Percentiles rank a stretch among this genome's conserved stretches.
phyloP scores from a whole-genome alignment of 139 green algal genomes.

The Tetraselmis chui region DNA sequence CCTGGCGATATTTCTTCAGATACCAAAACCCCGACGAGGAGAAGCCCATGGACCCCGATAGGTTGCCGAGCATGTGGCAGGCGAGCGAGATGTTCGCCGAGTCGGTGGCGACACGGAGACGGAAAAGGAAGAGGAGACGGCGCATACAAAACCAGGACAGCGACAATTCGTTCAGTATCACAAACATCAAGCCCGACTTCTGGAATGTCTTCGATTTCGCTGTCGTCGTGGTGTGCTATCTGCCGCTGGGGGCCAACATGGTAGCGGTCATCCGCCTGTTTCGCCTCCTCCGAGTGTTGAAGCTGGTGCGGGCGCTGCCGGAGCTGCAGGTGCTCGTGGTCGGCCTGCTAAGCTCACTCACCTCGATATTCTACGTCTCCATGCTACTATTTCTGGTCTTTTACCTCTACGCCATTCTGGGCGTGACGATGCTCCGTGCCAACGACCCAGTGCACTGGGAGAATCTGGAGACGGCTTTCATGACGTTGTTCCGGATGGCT shows the following conservation, averaged over 20 bases:
- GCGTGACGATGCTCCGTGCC: not conserved
- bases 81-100: not conserved
- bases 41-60: not conserved
- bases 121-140: not conserved
- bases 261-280: not conserved
- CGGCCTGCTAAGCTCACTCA: not conserved
- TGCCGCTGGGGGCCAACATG: conserved; percentile 2
- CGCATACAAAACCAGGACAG: not conserved
- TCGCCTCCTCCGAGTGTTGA: not conserved
- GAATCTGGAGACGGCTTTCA: not conserved
- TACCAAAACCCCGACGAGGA: not conserved
- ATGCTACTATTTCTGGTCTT: not conserved
- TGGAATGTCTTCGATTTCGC: conserved; percentile 1
- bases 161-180: not conserved
- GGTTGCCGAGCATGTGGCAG: not conserved
- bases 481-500: conserved; percentile 4
- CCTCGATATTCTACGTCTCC: not conserved
- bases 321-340: conserved; percentile 2
- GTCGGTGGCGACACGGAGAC: not conserved
- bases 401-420: conserved; percentile 1
- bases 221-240: conserved; percentile 1
- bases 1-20: not conserved
- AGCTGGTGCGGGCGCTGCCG: not conserved
- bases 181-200: not conserved
- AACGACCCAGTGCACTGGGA: conserved; percentile 1